These are phyloP conservation scores for Francoa sonchifolia DNA, from an alignment of 441 rosid species.

Conservation along the genomic window DNA sequence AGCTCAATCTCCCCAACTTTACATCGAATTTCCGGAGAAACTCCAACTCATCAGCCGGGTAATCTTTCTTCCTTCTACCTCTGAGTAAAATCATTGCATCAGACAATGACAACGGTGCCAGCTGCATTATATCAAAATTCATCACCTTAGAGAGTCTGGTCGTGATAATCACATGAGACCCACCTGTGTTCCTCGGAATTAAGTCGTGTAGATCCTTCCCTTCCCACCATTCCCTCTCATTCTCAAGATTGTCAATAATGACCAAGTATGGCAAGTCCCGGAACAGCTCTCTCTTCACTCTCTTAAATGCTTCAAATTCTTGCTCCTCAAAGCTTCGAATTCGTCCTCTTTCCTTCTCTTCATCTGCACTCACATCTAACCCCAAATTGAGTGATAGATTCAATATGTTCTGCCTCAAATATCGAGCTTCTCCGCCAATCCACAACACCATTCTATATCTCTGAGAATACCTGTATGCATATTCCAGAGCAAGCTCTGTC, in stretches of 20 bases:
- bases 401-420: conserved; percentile 71
- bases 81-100: conserved; percentile 62
- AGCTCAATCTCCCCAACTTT: conserved; percentile 59
- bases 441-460: conserved; percentile 86
- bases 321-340: conserved; percentile 80
- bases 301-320: conserved; percentile 75
- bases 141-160: conserved; percentile 65
- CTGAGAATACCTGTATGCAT: conserved; percentile 60
- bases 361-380: conserved; percentile 75
- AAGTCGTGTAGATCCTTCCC: conserved; percentile 74
- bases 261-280: conserved; percentile 73
- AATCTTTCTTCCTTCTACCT: conserved; percentile 64
- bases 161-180: conserved; percentile 77
- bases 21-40: conserved; percentile 51
- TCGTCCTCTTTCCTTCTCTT: conserved; percentile 72
- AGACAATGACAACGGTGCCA: conserved; percentile 35
- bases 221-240: conserved; percentile 90
- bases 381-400: conserved; percentile 67
- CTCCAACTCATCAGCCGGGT: conserved; percentile 48
- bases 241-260: conserved; percentile 86
- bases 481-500: conserved; percentile 83
- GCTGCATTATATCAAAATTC: conserved; percentile 60
- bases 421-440: conserved; percentile 79
- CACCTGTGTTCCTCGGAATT: conserved; percentile 77
- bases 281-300: conserved; percentile 68